Evolutionary conservation across 176 grass and related monocot species (phyloP).

Genomic region (Raddia guianensis): DNA sequence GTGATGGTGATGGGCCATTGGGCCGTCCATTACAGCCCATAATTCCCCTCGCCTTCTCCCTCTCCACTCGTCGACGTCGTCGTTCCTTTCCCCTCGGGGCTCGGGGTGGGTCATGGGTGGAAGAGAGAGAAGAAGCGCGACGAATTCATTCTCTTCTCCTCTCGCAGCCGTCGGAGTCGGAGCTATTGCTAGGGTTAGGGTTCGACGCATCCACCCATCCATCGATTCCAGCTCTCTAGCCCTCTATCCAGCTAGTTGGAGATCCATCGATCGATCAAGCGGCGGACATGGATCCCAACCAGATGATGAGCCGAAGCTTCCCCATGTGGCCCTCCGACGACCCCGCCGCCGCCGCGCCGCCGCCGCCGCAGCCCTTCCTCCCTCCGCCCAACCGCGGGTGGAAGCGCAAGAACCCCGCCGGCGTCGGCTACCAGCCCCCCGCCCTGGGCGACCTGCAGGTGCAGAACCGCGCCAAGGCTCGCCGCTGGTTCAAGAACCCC

Average conservation of each 20-base stretch:
- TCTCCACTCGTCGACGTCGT: too few species aligned
- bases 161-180: too few species aligned
- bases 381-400: constrained; percentile 50
- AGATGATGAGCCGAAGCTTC: constrained; percentile 62
- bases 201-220: neutral
- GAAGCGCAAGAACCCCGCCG: constrained; percentile 49
- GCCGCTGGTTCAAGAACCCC: constrained; percentile 70
- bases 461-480: constrained; percentile 88
- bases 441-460: constrained; percentile 74
- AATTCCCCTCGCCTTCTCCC: too few species aligned
- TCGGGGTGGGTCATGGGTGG: too few species aligned
- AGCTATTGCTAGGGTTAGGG: constrained; percentile 18
- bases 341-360: constrained; percentile 20
- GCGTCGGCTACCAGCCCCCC: constrained; percentile 62
- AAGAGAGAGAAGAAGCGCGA: too few species aligned
- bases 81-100: too few species aligned
- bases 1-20: too few species aligned
- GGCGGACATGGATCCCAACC: constrained; percentile 50
- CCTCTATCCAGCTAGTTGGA: neutral
- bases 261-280: neutral
- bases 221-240: neutral
- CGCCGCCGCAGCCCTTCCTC: constrained; percentile 26
- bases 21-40: too few species aligned
- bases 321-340: constrained; percentile 50
- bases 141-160: too few species aligned